Evolutionary conservation across 768 basidiomycete species (phyloP).

Genomic region (Leccinum rimulosum): DNA sequence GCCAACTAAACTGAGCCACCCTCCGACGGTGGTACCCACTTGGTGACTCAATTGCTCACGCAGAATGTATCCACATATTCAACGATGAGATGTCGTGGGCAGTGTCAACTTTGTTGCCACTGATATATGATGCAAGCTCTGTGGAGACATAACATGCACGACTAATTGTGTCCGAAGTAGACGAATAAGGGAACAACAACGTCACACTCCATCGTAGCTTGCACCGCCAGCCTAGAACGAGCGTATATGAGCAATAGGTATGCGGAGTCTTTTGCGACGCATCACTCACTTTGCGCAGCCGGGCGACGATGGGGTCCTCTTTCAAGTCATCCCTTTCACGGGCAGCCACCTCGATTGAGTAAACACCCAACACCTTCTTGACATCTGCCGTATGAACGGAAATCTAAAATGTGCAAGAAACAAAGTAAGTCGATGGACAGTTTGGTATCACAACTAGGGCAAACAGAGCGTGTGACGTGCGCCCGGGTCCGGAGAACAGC

Average conservation of each 20-base stretch:
- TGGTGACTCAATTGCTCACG: slow-evolving; percentile 1
- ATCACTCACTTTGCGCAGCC: slow-evolving; percentile 73
- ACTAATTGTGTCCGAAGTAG: slow-evolving; percentile 6
- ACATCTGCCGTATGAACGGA: slow-evolving; percentile 91
- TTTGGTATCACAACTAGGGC: slow-evolving; percentile 22
- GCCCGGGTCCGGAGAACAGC: slow-evolving; percentile 1
- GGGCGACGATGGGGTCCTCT: slow-evolving; percentile 80
- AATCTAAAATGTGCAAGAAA: slow-evolving; percentile 50
- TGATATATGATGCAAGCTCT: slow-evolving; percentile 20
- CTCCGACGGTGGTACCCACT: neutral
- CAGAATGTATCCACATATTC: slow-evolving; percentile 2
- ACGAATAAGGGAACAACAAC: slow-evolving; percentile 13
- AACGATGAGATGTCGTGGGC: slow-evolving; percentile 9
- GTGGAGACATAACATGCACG: slow-evolving; percentile 13
- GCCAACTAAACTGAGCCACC: slow-evolving; percentile 16
- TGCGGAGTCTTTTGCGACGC: neutral
- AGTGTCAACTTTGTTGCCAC: slow-evolving; percentile 23
- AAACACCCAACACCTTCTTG: slow-evolving; percentile 73
- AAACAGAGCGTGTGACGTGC: slow-evolving; percentile 25
- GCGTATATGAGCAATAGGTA: slow-evolving; percentile 8
- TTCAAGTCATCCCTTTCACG: slow-evolving; percentile 79
- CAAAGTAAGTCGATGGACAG: slow-evolving; percentile 29
- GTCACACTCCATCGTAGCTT: slow-evolving; percentile 81
- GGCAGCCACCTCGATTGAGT: slow-evolving; percentile 87
- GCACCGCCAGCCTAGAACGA: slow-evolving; percentile 74